Evolutionary conservation across 352 stramenopile genomes (phyloP).

Genomic region (Globisporangium megalacanthum): DNA sequence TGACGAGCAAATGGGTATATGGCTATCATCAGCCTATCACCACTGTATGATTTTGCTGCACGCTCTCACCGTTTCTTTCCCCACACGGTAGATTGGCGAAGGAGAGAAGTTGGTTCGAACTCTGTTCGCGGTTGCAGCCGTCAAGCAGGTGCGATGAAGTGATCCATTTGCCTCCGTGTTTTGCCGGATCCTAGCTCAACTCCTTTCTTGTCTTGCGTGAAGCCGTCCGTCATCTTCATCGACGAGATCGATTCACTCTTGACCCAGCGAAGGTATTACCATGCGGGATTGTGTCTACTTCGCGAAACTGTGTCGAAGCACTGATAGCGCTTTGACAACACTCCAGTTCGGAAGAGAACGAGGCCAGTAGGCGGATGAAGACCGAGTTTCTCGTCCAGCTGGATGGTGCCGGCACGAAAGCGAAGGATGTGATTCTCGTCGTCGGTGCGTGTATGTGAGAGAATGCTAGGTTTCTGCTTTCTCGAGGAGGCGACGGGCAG

Average conservation of each 20-base stretch:
- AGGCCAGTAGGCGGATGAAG: conserved; percentile 96
- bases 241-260: conserved; percentile 99
- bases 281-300: no score
- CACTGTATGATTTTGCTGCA: background rate
- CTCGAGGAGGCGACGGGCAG: background rate
- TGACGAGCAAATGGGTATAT: conserved; percentile 98
- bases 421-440: conserved; percentile 89
- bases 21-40: background rate
- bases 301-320: background rate
- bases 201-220: background rate
- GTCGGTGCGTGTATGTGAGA: conserved; percentile 36
- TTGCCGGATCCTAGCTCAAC: background rate
- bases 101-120: conserved; percentile 97
- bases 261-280: conserved; percentile 85
- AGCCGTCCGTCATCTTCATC: conserved; percentile 98
- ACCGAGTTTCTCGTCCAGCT: conserved; percentile 99
- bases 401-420: conserved; percentile 91
- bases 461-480: background rate
- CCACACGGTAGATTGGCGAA: conserved; percentile 90
- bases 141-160: conserved; percentile 58
- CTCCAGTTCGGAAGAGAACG: conserved; percentile 93
- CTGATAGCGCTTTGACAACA: background rate
- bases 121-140: conserved; percentile 94
- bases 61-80: background rate
- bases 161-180: background rate